Base-by-base conservation (phyloP, 768 basidiomycete genomes). In the Coprinellus aureogranulatus region DNA sequence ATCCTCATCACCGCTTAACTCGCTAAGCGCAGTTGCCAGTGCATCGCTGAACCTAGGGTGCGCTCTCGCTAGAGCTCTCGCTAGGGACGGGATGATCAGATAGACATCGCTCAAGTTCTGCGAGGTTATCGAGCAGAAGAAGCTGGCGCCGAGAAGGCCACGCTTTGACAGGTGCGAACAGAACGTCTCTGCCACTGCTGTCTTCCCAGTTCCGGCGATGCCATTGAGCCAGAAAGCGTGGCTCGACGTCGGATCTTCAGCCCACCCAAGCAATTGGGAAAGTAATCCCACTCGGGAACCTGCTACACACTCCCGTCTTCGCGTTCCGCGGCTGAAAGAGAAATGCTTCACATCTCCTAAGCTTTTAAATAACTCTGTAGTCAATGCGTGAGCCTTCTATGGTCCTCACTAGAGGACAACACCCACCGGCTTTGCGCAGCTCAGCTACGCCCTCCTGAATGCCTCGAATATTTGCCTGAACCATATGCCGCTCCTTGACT, bases 171-270 rank as follows among this genome's bases (percentile, higher is more conserved):
- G 57, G 4, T 40, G 46, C 8, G 46, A 47, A 9, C 46, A 46
- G 34, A 61, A 54, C 14, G 60, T 54, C 34, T 61, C 41, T 2
- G 52, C 34, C 6, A 61, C 44, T 2, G 60, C 52, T 2, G 60
- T 57, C 48, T 61, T 61, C 26, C 60, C 60, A 12, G 53, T 58
- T 1, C 60, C 60, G 1, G 57, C 54, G 1, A 50, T 34, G 11
- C 53, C 60, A 23, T 20, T 14, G 3, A 61, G 45, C 56, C 57
- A 61, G 16, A 61, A 46, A 18, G 53, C 31, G 20, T 50, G 41
- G 3, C 37, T 3, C 23, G 53, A 54, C 4, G 10, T 18, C 16
- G 5, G 2, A 30, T 54, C 53, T 22, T 18, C 10, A 6, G 40
- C 37, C 53, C 53, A 54, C 20, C 5, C 18, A 16, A 54, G 53